Conservation (phyloP, 1,284 basidiomycete genomes). For the Mrakiaceae sp. region DNA sequence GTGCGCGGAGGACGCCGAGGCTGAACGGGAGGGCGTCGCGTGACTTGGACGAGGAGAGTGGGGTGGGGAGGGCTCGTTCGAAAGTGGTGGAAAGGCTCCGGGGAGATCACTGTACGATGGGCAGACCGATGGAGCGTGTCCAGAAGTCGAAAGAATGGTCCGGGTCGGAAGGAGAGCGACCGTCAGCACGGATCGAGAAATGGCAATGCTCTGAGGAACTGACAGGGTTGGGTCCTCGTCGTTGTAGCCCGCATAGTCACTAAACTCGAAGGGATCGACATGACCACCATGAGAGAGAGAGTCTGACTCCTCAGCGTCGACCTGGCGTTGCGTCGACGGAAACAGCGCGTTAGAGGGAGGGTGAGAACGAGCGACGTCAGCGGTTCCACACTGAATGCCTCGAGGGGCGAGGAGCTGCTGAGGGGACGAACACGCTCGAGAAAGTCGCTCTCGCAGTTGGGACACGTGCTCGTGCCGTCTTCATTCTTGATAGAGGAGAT, state of each 20-base stretch:
- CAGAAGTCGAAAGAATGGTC: background rate
- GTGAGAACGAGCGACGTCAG: background rate
- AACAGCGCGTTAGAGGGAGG: background rate
- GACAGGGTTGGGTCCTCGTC: background rate
- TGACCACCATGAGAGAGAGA: background rate
- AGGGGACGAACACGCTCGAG: constrained; percentile 2
- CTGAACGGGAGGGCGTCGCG: background rate
- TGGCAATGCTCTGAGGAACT: background rate
- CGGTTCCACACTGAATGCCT: background rate
- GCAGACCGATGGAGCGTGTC: background rate
- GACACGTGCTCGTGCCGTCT: background rate
- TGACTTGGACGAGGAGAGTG: background rate
- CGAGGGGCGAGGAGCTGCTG: background rate
- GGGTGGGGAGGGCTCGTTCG: background rate
- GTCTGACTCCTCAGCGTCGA: background rate
- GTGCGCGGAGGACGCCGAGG: background rate
- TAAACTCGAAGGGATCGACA: background rate
- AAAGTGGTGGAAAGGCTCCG: constrained; percentile 2
- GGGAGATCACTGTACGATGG: background rate
- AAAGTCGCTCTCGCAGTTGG: constrained; percentile 9
- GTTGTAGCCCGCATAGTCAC: background rate
- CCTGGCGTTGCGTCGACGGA: background rate
- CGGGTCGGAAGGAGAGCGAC: too few relatives aligned
- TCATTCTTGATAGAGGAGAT: background rate
- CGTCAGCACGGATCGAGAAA: background rate